Conservation (phyloP, 2,329 filamentous ascomycete species). For the Hymenoscyphus scutula region DNA sequence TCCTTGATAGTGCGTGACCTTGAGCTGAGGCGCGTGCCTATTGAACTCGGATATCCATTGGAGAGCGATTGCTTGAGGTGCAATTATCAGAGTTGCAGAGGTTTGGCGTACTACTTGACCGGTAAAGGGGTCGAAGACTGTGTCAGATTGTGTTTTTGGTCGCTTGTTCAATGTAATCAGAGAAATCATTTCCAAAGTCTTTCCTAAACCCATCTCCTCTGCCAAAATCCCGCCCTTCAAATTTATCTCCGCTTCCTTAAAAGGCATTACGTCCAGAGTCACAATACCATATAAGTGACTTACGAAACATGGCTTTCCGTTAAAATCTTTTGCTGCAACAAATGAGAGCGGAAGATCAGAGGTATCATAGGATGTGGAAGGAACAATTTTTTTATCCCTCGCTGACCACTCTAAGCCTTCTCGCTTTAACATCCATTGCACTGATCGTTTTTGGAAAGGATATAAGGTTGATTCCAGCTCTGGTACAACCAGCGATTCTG, state of each 20-base stretch:
- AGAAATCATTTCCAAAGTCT: constrained; percentile 73
- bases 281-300: constrained; percentile 64
- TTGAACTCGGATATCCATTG: constrained; percentile 63
- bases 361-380: neutral
- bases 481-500: constrained; percentile 43
- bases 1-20: constrained; percentile 57
- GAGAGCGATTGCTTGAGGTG: constrained; percentile 52
- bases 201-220: constrained; percentile 82
- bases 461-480: constrained; percentile 55
- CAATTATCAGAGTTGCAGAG: constrained; percentile 60
- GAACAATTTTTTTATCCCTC: constrained; percentile 13
- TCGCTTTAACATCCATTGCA: constrained; percentile 67
- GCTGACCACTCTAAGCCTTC: constrained; percentile 57
- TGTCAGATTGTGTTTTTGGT: constrained; percentile 10
- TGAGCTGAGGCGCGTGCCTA: constrained; percentile 56
- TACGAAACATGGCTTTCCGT: constrained; percentile 49
- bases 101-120: constrained; percentile 46
- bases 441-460: constrained; percentile 68
- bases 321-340: constrained; percentile 42
- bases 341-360: constrained; percentile 43
- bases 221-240: constrained; percentile 55
- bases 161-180: constrained; percentile 64
- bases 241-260: constrained; percentile 42
- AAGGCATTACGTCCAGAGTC: constrained; percentile 47
- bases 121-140: constrained; percentile 41